These are phyloP conservation scores for Tripterygium wilfordii DNA, from an alignment of 177 flowering plant species.

Conservation along the genomic window DNA sequence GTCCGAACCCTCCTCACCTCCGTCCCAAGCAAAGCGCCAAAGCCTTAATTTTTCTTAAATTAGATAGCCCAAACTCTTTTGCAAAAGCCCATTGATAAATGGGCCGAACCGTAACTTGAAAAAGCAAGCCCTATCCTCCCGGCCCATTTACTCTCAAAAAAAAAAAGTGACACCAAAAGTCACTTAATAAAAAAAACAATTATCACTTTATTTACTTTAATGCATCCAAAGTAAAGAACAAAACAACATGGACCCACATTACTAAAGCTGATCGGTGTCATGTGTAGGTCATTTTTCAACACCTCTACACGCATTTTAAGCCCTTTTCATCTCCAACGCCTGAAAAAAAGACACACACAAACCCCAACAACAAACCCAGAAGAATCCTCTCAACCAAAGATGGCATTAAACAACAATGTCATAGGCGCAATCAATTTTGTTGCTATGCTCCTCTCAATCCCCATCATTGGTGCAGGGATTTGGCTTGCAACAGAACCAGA, in stretches of 20 bases:
- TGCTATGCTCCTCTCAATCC: slow-evolving; percentile 77
- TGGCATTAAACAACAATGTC: slow-evolving; percentile 83
- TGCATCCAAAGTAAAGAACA: slow-evolving; percentile 25
- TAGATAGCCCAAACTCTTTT: too few relatives aligned
- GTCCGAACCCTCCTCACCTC: too few relatives aligned
- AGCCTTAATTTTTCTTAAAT: too few relatives aligned
- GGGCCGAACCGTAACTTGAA: too few relatives aligned
- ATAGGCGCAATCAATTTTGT: slow-evolving; percentile 80
- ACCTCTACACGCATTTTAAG: not conserved
- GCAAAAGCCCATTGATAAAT: too few relatives aligned
- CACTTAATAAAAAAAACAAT: slow-evolving; percentile 8
- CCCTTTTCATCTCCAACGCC: not conserved
- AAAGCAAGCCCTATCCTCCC: too few relatives aligned
- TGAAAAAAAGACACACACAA: not conserved
- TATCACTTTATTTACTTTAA: slow-evolving; percentile 23
- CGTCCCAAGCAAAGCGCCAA: too few relatives aligned
- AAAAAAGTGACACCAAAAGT: not conserved
- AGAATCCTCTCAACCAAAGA: slow-evolving; percentile 12
- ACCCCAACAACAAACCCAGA: not conserved
- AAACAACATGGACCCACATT: slow-evolving; percentile 3
- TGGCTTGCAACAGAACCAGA: slow-evolving; percentile 73
- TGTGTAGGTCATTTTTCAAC: slow-evolving; percentile 8
- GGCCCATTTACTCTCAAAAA: too few relatives aligned
- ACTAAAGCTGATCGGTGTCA: slow-evolving; percentile 5
- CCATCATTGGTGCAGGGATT: slow-evolving; percentile 82